Percentiles rank a stretch among this genome's conserved stretches.
phyloP scores from a whole-genome alignment of 2,329 filamentous ascomycete species.

The Aspergillus pseudotamarii region DNA sequence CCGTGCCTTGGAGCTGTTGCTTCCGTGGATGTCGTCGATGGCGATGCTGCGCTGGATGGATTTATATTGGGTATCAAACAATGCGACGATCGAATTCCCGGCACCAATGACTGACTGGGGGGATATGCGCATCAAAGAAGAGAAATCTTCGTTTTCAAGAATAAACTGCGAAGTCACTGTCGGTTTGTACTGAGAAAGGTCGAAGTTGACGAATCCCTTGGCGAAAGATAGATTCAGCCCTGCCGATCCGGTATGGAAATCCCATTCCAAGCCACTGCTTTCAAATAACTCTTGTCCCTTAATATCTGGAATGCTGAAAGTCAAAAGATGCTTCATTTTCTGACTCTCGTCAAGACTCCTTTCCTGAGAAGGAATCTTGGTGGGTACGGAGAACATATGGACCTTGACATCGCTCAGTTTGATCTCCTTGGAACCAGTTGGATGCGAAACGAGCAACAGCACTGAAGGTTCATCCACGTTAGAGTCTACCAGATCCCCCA shows the following conservation, averaged over 20 bases:
- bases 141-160: conserved; percentile 39
- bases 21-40: conserved; percentile 32
- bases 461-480: conserved; percentile 38
- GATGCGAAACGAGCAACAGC: conserved; percentile 44
- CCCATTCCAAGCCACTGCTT: conserved; percentile 36
- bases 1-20: conserved; percentile 26
- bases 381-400: conserved; percentile 43
- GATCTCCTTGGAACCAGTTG: conserved; percentile 30
- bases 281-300: conserved; percentile 30
- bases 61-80: conserved; percentile 52
- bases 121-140: conserved; percentile 47
- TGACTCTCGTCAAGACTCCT: conserved; percentile 34
- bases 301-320: conserved; percentile 37
- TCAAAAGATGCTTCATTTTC: conserved; percentile 41
- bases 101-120: conserved; percentile 46
- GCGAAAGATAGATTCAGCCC: conserved; percentile 44
- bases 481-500: conserved; percentile 33
- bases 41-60: conserved; percentile 48
- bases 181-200: conserved; percentile 47
- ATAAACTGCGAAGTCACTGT: conserved; percentile 42
- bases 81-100: conserved; percentile 43
- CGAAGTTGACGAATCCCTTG: conserved; percentile 44
- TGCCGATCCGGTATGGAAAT: conserved; percentile 43
- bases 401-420: conserved; percentile 40
- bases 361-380: conserved; percentile 23